phyloP scores from a whole-genome alignment of 2,329 filamentous ascomycete species.

The Ascocoryne sarcoides region DNA sequence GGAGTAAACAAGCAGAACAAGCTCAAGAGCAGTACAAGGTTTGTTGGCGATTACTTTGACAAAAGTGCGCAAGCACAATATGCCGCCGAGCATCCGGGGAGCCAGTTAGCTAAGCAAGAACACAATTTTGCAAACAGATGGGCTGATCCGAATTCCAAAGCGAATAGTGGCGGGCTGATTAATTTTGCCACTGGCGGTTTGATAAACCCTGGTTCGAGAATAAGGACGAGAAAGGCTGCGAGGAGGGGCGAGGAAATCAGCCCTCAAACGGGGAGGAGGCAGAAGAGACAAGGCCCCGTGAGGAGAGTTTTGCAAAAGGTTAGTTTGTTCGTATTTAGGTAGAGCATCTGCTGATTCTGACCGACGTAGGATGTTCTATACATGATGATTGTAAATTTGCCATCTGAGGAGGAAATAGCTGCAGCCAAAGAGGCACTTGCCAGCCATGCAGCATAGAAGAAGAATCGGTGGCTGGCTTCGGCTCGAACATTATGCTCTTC shows the following conservation, averaged over 20 bases:
- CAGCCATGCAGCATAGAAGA: too few relatives aligned
- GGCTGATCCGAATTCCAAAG: conserved; percentile 36
- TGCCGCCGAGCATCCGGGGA: conserved; percentile 32
- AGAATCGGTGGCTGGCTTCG: too few relatives aligned
- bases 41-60: conserved; percentile 21
- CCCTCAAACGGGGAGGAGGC: too few relatives aligned
- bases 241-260: too few relatives aligned
- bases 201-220: too few relatives aligned
- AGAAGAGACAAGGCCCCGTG: too few relatives aligned
- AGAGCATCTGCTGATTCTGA: neutral
- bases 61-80: conserved; percentile 17
- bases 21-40: conserved; percentile 32
- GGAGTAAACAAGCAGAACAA: conserved; percentile 23
- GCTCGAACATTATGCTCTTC: too few relatives aligned
- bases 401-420: conserved; percentile 18
- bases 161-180: conserved; percentile 2
- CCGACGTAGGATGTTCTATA: conserved; percentile 42
- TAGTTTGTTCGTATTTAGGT: conserved; percentile 1
- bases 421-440: too few relatives aligned
- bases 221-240: too few relatives aligned
- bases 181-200: too few relatives aligned
- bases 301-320: conserved; percentile 29
- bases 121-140: conserved; percentile 38
- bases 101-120: conserved; percentile 29
- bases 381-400: conserved; percentile 43